Conservation (phyloP, 2,329 filamentous ascomycete genomes). For the Aspergillus uvarum region DNA sequence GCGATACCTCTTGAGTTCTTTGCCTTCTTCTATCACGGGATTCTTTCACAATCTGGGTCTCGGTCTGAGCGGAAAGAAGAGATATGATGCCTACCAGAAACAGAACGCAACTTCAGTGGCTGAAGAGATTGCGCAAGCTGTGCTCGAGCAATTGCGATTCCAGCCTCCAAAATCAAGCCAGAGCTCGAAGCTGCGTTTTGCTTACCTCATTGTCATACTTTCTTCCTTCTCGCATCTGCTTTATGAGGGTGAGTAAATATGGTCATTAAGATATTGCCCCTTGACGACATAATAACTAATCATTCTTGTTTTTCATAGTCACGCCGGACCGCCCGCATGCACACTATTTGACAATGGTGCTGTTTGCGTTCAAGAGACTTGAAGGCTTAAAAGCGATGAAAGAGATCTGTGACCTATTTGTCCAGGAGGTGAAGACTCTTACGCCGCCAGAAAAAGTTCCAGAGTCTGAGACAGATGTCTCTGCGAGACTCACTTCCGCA, state of each 20-base stretch:
- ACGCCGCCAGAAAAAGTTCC: conserved; percentile 45
- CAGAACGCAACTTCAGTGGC: conserved; percentile 63
- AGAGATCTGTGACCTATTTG: conserved; percentile 68
- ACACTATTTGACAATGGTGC: conserved; percentile 66
- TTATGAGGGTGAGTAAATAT: conserved; percentile 60
- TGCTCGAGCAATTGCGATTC: conserved; percentile 66
- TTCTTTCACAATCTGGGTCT: conserved; percentile 86
- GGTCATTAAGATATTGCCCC: not conserved
- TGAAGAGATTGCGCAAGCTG: conserved; percentile 68
- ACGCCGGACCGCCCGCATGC: conserved; percentile 52
- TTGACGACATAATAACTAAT: conserved; percentile 10
- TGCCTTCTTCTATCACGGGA: conserved; percentile 76
- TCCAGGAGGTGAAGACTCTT: conserved; percentile 55
- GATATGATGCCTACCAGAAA: conserved; percentile 63
- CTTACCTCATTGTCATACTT: conserved; percentile 79
- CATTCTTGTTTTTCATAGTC: conserved; percentile 24
- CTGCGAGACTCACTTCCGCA: conserved; percentile 50
- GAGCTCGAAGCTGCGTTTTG: conserved; percentile 63
- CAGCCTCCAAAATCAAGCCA: conserved; percentile 47
- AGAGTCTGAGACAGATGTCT: conserved; percentile 40
- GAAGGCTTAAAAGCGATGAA: conserved; percentile 75
- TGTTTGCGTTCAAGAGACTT: conserved; percentile 82
- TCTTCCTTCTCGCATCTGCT: conserved; percentile 76
- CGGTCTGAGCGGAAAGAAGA: conserved; percentile 72
- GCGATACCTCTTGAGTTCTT: conserved; percentile 71